A percentile compares a stretch with the other conserved stretches of the same genome.
Conservation (phyloP, 2,329 filamentous ascomycete genomes). For the Cadophora sp. region DNA sequence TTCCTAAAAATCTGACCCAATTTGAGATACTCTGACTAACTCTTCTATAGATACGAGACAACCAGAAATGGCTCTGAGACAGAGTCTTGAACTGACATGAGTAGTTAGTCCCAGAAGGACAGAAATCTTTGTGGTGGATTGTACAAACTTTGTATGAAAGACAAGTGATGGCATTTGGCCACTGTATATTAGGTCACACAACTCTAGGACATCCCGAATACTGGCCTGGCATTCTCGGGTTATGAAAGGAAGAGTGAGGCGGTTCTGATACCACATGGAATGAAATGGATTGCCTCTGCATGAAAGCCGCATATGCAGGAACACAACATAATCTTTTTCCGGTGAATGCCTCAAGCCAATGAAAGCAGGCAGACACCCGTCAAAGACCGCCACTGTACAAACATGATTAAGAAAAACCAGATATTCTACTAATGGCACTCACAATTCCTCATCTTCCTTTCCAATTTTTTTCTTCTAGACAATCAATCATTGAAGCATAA, state of each 20-base stretch:
- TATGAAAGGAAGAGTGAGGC: background rate
- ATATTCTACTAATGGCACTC: background rate
- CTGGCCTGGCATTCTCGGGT: background rate
- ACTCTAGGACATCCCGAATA: conserved; percentile 4
- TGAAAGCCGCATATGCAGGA: conserved; percentile 39
- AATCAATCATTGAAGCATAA: background rate
- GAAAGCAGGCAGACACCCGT: background rate
- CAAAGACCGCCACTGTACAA: conserved; percentile 3
- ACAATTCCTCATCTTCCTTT: background rate
- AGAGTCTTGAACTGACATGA: background rate
- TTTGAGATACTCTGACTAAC: conserved; percentile 23
- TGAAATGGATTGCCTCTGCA: background rate
- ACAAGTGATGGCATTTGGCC: background rate
- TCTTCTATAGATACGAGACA: conserved; percentile 44
- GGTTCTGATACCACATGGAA: background rate
- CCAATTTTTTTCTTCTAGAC: too few relatives aligned
- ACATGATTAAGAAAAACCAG: background rate
- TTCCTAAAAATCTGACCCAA: background rate
- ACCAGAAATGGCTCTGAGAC: conserved; percentile 35
- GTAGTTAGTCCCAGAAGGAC: background rate
- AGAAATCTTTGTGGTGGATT: background rate
- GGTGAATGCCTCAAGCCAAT: conserved; percentile 4
- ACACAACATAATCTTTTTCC: conserved; percentile 26
- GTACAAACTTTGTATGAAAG: conserved; percentile 14
- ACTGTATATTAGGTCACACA: conserved; percentile 14